Evolutionary conservation across 2,329 filamentous ascomycete genomes (phyloP).

Genomic region (Aspergillus udagawae): DNA sequence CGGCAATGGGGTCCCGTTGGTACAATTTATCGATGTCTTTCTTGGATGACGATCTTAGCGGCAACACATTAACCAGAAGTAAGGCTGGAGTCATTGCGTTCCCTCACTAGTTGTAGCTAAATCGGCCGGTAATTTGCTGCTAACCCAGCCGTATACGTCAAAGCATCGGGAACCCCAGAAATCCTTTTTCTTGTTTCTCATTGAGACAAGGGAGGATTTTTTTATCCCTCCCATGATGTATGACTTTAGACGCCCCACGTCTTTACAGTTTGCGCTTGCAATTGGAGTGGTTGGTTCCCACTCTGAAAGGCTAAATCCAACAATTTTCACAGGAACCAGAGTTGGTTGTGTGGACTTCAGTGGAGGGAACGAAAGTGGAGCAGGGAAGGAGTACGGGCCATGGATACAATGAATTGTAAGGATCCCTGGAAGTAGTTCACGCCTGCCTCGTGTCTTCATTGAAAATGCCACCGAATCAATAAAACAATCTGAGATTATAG

Average conservation of each 20-base stretch:
- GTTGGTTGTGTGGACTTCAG: background rate
- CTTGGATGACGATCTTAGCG: conserved; percentile 5
- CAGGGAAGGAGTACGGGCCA: background rate
- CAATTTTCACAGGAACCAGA: background rate
- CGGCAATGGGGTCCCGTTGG: conserved; percentile 7
- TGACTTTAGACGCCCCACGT: background rate
- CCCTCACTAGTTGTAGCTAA: background rate
- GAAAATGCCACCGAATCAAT: background rate
- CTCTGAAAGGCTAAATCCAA: background rate
- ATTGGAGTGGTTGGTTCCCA: background rate
- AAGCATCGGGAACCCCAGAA: background rate
- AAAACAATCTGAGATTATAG: background rate
- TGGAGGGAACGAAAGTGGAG: background rate
- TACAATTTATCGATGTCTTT: conserved; percentile 12
- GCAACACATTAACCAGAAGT: background rate
- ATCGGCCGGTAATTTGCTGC: background rate
- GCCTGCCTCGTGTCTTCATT: background rate
- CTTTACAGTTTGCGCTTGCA: background rate
- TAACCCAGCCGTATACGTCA: background rate
- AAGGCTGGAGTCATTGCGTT: background rate
- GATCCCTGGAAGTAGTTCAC: background rate
- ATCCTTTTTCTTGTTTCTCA: background rate
- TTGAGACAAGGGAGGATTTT: background rate
- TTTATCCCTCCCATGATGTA: too few species aligned
- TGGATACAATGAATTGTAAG: background rate